Evolutionary conservation across 176 grass and related monocot genomes (phyloP), one percentile per base, ranked within the genome.

Genomic region (Bonia amplexicaulis): DNA sequence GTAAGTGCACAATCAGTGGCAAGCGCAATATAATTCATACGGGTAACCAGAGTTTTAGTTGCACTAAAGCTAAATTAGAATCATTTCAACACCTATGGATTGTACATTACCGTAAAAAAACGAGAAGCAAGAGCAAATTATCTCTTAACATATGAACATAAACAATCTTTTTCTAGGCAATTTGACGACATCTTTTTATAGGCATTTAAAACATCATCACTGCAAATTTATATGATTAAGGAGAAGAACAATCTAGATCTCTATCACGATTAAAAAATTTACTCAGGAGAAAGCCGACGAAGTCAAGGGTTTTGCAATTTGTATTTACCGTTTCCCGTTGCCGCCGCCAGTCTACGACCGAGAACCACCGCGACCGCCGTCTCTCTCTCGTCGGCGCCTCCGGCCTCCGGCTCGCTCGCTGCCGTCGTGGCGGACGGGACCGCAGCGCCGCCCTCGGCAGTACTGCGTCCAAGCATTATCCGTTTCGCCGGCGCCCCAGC

Each of bases 281-380:
- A 33, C 31, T 23, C n/a, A 57, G 37, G 19, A 2, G 10, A 58
- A 58, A 1, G 52, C 13, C 51, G 12, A 23, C 73, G 11, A 76
- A 23, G 51, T 6, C 11, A 20, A 76, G 31, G 13, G 51, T 75
- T 55, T 29, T 9, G 29, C 51, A 31, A 57, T 76, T 76, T n/a
- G 73, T 52, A 58, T 37, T 76, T 76, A 76, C 73, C 73, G 19
- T 31, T 75, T 51, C 29, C 27, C 73, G 51, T n/a, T 76, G 73
- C 73, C 37, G 31, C 73, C 54, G 51, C 51, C 52, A 29, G 33
- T 57, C 8, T 10, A 58, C 11, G 31, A 26, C 69, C 6, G 19
- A 41, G 26, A 8, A 8, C 25, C 6, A 5, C 44, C 69, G n/a
- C 42, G 71, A 74, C 48, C 16, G 16, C 40, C 6, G 6, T 41